Evolutionary conservation across 441 rosid species (phyloP).

Genomic region (Theobroma grandiflorum): DNA sequence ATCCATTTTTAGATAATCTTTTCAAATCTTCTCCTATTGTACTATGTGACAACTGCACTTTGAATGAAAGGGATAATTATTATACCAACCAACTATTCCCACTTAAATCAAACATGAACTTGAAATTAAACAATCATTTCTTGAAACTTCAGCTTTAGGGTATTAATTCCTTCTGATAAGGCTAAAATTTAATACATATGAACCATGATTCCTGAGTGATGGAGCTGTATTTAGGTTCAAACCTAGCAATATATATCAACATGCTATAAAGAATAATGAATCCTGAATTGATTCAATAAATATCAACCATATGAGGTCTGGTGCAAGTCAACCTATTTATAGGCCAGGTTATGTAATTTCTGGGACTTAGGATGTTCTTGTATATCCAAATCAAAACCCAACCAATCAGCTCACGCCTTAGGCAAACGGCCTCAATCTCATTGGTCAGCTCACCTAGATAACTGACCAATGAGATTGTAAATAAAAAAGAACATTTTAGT

Average conservation of each 20-base stretch:
- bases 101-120: neutral
- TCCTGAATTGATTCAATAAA: constrained; percentile 7
- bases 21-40: neutral
- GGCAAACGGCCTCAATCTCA: neutral
- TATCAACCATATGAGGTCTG: neutral
- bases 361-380: neutral
- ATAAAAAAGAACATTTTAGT: neutral
- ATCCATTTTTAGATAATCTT: neutral
- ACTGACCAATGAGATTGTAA: constrained; percentile 5
- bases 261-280: constrained; percentile 8
- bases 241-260: neutral
- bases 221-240: constrained; percentile 2
- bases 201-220: neutral
- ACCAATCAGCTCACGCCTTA: neutral
- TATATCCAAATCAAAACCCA: neutral
- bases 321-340: constrained; percentile 21
- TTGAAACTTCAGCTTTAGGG: constrained; percentile 13
- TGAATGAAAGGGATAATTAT: neutral
- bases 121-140: neutral
- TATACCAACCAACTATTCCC: neutral
- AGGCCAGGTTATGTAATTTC: constrained; percentile 9
- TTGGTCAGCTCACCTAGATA: neutral
- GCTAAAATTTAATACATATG: neutral
- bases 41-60: neutral
- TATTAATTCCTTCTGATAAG: constrained; percentile 9